Evolutionary conservation across 2,329 filamentous ascomycete species (phyloP).

Genomic region (Hymenoscyphus repandus): DNA sequence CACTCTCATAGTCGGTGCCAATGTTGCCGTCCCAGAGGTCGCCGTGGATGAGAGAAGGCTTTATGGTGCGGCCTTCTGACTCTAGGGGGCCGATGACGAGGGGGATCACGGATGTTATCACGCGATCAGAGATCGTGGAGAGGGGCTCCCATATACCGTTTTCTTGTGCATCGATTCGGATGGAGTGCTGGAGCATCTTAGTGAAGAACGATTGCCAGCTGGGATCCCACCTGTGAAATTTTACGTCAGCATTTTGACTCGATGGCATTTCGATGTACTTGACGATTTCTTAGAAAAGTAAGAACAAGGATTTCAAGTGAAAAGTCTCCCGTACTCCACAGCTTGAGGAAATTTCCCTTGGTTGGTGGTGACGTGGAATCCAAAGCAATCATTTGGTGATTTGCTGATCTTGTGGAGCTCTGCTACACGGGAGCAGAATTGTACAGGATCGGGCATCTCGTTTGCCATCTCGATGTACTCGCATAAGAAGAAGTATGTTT

Average conservation of each 20-base stretch:
- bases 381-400: constrained; percentile 26
- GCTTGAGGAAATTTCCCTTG: constrained; percentile 22
- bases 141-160: constrained; percentile 9
- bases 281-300: no score
- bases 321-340: not conserved
- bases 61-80: constrained; percentile 16
- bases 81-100: constrained; percentile 12
- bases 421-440: constrained; percentile 20
- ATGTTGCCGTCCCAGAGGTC: constrained; percentile 22
- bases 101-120: constrained; percentile 9
- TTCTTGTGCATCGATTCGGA: constrained; percentile 3
- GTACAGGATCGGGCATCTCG: constrained; percentile 18
- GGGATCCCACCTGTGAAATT: constrained; percentile 26
- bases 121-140: not conserved
- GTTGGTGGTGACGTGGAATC: constrained; percentile 26
- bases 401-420: constrained; percentile 20
- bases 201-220: constrained; percentile 35
- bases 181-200: constrained; percentile 9
- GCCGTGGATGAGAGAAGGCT: constrained; percentile 21
- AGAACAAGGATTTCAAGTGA: not conserved
- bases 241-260: no score
- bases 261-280: no score
- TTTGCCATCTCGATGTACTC: constrained; percentile 25
- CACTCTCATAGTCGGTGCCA: constrained; percentile 12
- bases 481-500: constrained; percentile 23